Percentiles rank a stretch among this genome's conserved stretches.
phyloP scores from a whole-genome alignment of 345 rosid species.

The Mangifera indica region DNA sequence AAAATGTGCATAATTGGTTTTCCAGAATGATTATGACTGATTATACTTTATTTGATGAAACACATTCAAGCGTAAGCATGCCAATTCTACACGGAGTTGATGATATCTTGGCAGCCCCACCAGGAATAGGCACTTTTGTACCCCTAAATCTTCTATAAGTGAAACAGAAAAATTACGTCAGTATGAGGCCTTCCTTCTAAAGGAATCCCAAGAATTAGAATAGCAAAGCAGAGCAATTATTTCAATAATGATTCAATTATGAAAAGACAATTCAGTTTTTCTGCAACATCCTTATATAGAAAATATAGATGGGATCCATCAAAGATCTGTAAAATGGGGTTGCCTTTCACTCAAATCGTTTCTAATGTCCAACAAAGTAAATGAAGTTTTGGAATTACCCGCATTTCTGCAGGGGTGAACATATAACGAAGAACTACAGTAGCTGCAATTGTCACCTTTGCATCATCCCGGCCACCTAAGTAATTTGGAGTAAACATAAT shows the following conservation, averaged over 20 bases:
- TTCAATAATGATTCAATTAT: neutral
- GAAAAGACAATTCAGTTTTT: neutral
- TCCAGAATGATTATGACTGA: neutral
- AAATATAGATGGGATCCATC: neutral
- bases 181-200: neutral
- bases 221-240: neutral
- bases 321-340: neutral
- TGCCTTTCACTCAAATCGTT: neutral
- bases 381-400: slow-evolving; percentile 41
- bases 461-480: slow-evolving; percentile 93
- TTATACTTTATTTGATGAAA: neutral
- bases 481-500: slow-evolving; percentile 19
- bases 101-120: neutral
- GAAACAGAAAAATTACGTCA: neutral
- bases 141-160: neutral
- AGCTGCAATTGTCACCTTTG: slow-evolving; percentile 71
- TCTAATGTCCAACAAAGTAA: slow-evolving; percentile 1
- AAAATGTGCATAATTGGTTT: neutral
- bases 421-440: slow-evolving; percentile 76
- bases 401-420: slow-evolving; percentile 86
- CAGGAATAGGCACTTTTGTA: neutral
- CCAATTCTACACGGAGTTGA: neutral
- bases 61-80: neutral
- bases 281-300: neutral
- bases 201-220: neutral